These are phyloP conservation scores for Dictyophora rubrovolvata DNA, from an alignment of 768 basidiomycete species.

Conservation along the genomic window DNA sequence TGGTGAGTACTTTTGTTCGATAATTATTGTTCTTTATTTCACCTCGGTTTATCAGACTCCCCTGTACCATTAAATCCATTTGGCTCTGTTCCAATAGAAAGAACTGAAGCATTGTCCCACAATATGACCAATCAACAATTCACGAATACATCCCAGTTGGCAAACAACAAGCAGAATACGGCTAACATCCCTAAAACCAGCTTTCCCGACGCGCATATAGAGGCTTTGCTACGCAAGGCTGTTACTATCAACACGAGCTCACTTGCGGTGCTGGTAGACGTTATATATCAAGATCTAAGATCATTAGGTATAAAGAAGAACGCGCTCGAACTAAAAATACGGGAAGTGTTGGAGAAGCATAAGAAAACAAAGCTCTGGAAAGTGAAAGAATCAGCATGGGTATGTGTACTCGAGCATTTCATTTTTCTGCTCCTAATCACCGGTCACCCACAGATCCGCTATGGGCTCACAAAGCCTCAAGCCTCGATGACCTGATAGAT, in stretches of 20 bases:
- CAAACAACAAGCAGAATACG: conserved; percentile 9
- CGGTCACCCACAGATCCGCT: background rate
- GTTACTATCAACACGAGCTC: conserved; percentile 48
- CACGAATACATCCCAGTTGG: background rate
- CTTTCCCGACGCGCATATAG: conserved; percentile 62
- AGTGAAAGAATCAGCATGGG: conserved; percentile 31
- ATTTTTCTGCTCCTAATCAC: background rate
- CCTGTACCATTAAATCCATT: conserved; percentile 72
- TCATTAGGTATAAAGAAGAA: conserved; percentile 73
- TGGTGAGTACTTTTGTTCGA: conserved; percentile 35
- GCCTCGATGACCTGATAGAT: background rate
- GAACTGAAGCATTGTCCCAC: background rate
- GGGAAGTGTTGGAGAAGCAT: conserved; percentile 60
- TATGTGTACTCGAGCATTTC: background rate
- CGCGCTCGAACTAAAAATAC: conserved; percentile 70
- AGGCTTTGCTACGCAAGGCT: conserved; percentile 54
- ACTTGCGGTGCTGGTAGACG: conserved; percentile 59
- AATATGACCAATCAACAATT: background rate
- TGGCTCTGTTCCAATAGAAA: conserved; percentile 42
- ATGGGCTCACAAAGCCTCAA: conserved; percentile 5
- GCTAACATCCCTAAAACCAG: conserved; percentile 34
- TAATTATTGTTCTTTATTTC: background rate
- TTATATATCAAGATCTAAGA: conserved; percentile 59
- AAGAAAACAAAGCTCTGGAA: conserved; percentile 68
- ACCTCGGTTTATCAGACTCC: conserved; percentile 39